Evolutionary conservation across 176 grass and related monocot genomes (phyloP), one percentile per base, ranked within the genome.

Genomic region (Ensete ventricosum): DNA sequence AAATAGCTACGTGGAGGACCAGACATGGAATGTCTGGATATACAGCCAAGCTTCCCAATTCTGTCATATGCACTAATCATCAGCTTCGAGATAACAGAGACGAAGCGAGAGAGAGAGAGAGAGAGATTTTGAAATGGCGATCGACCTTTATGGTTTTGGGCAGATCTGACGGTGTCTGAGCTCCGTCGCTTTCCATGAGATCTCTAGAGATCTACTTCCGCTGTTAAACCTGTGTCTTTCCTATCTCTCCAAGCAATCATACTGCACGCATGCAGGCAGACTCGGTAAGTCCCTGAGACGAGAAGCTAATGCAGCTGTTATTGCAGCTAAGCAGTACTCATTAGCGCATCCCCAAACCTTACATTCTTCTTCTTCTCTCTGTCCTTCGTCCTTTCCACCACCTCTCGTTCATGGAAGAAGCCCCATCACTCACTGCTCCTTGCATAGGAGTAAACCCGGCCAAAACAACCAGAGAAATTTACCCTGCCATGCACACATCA

Each of bases 11-110:
- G 17, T 20, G 21, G 63, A 26, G 63, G 23, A 60, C n/a, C 19
- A 17, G 54, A 74, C 72, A 75, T 75, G 53, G 73, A 75, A 75
- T 75, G 73, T 75, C 53, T 75, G 73, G 25, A 43, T 26, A 60
- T 60, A 48, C 17, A n/a, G 25, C 25, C 73, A 48, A 60, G 25
- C 4, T 75, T 59, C 9, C 26, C 27, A 11, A 49, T n/a, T 14
- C 27, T 50, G 9, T 48, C 6, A 70, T 23, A 6, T 43, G 0
- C 26, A 69, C 26, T 9, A n/a, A n/a, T 20, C 58, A 20, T 62
- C 17, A 17, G 19, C 58, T 17, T 62, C 8, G 58, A 21, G 17
- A 17, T 9, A 20, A 62, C 8, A 62, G 9, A 21, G 58, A 62
- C 57, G 8, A 43, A 43, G 29, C 0, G 2, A 29, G 27, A 29